A percentile compares a stretch with the other conserved stretches of the same genome.
Conservation (phyloP, 2,329 filamentous ascomycete genomes). For the Thermoascus crustaceus region DNA sequence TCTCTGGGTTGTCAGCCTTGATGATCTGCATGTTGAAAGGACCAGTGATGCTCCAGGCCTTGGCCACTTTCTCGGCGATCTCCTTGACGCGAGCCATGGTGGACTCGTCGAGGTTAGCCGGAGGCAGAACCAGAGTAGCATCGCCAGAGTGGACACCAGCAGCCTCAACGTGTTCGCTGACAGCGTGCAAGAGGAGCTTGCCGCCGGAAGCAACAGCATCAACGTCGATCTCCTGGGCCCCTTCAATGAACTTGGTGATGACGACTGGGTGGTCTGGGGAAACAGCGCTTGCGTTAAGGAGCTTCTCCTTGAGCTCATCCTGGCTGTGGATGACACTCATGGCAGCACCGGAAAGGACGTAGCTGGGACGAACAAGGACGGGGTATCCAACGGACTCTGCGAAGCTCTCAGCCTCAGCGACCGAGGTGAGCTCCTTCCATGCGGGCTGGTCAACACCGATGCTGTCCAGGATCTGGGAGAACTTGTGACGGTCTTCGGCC, state of each 20-base stretch:
- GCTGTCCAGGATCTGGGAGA: slow-evolving; percentile 92
- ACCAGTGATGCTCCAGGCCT: slow-evolving; percentile 93
- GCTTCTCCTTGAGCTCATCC: slow-evolving; percentile 87
- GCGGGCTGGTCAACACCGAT: slow-evolving; percentile 95
- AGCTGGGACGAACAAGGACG: slow-evolving; percentile 87
- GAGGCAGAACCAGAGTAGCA: slow-evolving; percentile 87
- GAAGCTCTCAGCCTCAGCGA: slow-evolving; percentile 78
- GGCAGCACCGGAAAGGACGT: slow-evolving; percentile 92
- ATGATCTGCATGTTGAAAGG: slow-evolving; percentile 99
- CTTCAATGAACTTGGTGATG: slow-evolving; percentile 97
- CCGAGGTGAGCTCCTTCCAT: slow-evolving; percentile 94
- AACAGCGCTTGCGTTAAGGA: slow-evolving; percentile 79
- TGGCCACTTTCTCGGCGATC: slow-evolving; percentile 91
- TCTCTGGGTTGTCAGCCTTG: slow-evolving; percentile 71
- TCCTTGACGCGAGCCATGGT: slow-evolving; percentile 86
- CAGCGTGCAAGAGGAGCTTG: slow-evolving; percentile 79
- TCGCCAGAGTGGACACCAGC: slow-evolving; percentile 98
- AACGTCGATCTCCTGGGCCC: slow-evolving; percentile 91
- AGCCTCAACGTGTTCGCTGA: slow-evolving; percentile 93
- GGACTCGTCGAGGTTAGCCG: slow-evolving; percentile 64
- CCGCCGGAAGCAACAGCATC: slow-evolving; percentile 85
- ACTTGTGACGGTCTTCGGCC: slow-evolving; percentile 96
- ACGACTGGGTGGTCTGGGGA: slow-evolving; percentile 96
- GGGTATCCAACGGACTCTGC: slow-evolving; percentile 82
- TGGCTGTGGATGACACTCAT: slow-evolving; percentile 94